Evolutionary conservation across 202 grass and related monocot genomes (phyloP).

Genomic region (Schoenoplectus tabernaemontani): DNA sequence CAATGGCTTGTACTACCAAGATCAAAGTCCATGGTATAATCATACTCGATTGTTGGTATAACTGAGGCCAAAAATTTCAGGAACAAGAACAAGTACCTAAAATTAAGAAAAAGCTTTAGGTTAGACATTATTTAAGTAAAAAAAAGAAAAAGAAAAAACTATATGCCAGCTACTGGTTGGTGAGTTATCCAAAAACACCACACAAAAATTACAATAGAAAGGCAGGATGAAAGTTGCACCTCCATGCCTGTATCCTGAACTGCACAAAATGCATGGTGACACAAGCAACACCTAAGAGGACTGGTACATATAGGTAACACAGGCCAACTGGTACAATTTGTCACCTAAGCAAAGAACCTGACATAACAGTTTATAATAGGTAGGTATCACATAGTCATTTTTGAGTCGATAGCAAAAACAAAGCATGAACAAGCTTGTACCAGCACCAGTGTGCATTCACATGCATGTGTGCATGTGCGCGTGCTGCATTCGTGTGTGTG

Average conservation of each 20-base stretch:
- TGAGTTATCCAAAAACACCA: not conserved
- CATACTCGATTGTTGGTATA: conserved; percentile 92
- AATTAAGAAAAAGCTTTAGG: not conserved
- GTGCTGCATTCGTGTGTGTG: too few species aligned
- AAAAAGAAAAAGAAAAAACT: not conserved
- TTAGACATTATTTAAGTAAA: not conserved
- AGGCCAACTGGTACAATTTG: not conserved
- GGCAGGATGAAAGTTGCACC: not conserved
- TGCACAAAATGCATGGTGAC: not conserved
- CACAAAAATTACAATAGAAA: not conserved
- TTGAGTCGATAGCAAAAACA: not conserved
- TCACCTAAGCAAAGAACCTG: not conserved
- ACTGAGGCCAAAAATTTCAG: conserved; percentile 94
- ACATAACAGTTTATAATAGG: not conserved
- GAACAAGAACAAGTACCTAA: conserved; percentile 94
- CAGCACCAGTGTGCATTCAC: not conserved
- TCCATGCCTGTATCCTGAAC: not conserved
- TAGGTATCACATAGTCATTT: not conserved
- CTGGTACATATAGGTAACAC: not conserved
- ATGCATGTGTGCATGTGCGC: not conserved
- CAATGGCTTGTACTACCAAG: conserved; percentile 65
- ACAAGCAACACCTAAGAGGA: not conserved
- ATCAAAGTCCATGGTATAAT: conserved; percentile 97
- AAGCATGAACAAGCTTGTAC: not conserved
- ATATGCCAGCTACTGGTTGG: not conserved